Base-by-base conservation (phyloP, 805 yeast species). In the Candida loeiensis region DNA sequence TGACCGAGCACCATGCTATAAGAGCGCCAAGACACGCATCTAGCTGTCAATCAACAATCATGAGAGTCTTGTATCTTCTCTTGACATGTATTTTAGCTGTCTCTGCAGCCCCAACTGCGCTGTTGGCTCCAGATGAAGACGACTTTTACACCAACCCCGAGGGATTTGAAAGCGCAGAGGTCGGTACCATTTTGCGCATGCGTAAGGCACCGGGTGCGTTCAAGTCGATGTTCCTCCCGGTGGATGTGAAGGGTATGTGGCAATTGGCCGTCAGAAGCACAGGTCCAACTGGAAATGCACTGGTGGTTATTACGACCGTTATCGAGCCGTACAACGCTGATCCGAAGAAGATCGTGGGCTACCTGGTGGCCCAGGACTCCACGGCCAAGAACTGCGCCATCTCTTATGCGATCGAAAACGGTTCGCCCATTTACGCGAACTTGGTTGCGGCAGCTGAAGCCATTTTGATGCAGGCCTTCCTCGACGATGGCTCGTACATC, bases 401-500 rank as follows among this genome's bases (percentile, higher is more conserved):
- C 1, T 55, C 60, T 1, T 54, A 54, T 36, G 43, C 13, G 12
- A 20, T 55, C 21, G 46, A 49, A 20, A 43, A 27, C 16, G 56
- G 47, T 2, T 47, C 50, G 7, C 34, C 45, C 3, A 30, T 31
- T 8, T 22, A 30, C 15, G 43, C 45, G 24, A 46, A 53, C 16
- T 14, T 49, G 4, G 40, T 33, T 7, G 16, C 45, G 4, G 52
- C 50, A 40, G 18, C 41, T 11, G 57, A 56, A 29, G 40, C 48
- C 43, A 16, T 24, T 14, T 29, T 46, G 13, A 34, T 47, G 37
- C 35, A 44, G 20, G 33, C 42, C 1, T 49, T 44, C 4, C 45
- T 56, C 20, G 28, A 46, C 11, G 41, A 55, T 17, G 72, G 71
- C 7, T 64, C 61, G 49, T 59, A 50, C 41, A 63, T 65, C 3